phyloP scores from a whole-genome alignment of 352 stramenopile genomes.

The Phytopythium aichiense region DNA sequence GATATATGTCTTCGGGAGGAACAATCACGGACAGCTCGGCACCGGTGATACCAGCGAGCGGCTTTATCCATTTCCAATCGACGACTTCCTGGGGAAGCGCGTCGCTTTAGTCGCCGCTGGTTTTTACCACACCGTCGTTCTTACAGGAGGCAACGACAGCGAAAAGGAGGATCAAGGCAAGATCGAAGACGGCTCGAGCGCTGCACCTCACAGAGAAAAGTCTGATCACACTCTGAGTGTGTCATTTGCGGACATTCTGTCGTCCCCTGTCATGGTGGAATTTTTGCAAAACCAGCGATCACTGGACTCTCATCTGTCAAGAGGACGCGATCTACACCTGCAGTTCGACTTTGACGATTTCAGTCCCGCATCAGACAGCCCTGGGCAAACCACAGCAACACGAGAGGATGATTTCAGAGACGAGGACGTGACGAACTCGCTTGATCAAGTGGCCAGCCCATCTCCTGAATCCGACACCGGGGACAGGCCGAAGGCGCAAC shows the following conservation, averaged over 20 bases:
- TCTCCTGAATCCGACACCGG: not conserved
- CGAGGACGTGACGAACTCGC: not conserved
- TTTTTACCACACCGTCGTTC: conserved; percentile 93
- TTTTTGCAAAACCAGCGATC: not conserved
- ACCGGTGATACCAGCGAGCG: conserved; percentile 89
- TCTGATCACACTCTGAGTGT: not conserved
- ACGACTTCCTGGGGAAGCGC: conserved; percentile 88
- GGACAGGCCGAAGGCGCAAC: not conserved
- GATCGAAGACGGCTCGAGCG: not conserved
- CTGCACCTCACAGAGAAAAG: not conserved
- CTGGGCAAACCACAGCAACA: not conserved
- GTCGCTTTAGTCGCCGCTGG: conserved; percentile 86
- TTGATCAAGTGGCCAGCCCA: not conserved
- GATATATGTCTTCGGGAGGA: conserved; percentile 92
- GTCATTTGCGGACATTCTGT: not conserved
- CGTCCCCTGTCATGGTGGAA: not conserved
- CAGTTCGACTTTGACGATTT: not conserved
- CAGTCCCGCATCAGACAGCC: not conserved
- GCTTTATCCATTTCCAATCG: conserved; percentile 80
- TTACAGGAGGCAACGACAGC: conserved; percentile 75
- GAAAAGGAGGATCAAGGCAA: conserved; percentile 30
- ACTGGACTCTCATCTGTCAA: not conserved
- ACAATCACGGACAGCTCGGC: conserved; percentile 93
- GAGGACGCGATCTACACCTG: not conserved
- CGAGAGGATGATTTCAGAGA: not conserved